Percentiles rank a stretch among this genome's conserved stretches.
These are phyloP conservation scores for Dunaliella sp. DNA, from an alignment of 139 green algal species.

Conservation along the genomic window DNA sequence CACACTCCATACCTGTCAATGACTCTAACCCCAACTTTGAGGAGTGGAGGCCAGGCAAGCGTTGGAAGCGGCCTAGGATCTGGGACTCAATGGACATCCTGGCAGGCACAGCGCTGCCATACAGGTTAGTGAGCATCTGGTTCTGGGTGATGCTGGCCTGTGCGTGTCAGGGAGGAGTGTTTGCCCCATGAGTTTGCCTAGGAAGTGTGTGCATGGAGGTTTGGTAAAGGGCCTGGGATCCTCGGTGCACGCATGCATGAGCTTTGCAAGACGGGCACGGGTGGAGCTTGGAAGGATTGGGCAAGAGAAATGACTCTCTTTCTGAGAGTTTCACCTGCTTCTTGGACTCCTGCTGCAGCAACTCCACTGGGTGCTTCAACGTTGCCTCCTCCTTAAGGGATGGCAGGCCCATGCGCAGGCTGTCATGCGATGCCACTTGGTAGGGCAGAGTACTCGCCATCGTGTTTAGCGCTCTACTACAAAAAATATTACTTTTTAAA, in stretches of 20 bases:
- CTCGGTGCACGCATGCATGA: too few species aligned
- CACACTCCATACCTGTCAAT: slow-evolving; percentile 47
- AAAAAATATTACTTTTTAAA: too few species aligned
- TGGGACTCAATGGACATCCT: slow-evolving; percentile 74
- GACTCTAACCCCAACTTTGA: slow-evolving; percentile 71
- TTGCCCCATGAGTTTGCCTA: too few species aligned
- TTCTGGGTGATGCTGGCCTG: slow-evolving; percentile 20
- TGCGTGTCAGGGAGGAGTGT: neutral
- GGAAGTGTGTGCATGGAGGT: too few species aligned
- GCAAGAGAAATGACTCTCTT: too few species aligned
- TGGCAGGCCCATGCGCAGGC: slow-evolving; percentile 63
- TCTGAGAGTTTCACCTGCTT: slow-evolving; percentile 10
- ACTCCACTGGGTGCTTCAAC: slow-evolving; percentile 64
- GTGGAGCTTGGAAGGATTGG: too few species aligned
- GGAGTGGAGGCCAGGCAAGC: slow-evolving; percentile 68
- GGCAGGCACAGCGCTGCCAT: slow-evolving; percentile 71
- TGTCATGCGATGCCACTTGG: slow-evolving; percentile 56
- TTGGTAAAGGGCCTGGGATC: too few species aligned
- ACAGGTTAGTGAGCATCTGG: slow-evolving; percentile 71
- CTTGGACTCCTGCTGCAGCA: slow-evolving; percentile 55
- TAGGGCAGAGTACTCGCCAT: slow-evolving; percentile 49
- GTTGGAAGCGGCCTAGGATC: slow-evolving; percentile 59
- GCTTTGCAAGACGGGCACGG: too few species aligned
- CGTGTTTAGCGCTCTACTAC: too few species aligned
- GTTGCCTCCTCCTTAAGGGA: slow-evolving; percentile 70